Percentiles rank a stretch among this genome's conserved stretches.
These are phyloP conservation scores for Suhomyces wounanorum DNA, from an alignment of 1,139 yeast genomes.

Conservation along the genomic window DNA sequence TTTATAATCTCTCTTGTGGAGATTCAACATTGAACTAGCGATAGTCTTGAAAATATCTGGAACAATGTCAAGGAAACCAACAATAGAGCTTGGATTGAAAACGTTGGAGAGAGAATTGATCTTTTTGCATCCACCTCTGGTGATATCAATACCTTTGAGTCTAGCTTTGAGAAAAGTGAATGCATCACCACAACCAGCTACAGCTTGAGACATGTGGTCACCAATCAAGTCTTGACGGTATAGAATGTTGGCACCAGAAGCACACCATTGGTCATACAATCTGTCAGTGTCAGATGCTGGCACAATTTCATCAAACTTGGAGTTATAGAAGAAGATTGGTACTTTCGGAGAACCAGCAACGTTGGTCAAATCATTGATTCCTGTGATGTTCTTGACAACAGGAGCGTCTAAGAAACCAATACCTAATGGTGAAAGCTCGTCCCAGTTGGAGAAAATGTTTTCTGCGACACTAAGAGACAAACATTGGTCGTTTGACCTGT, in stretches of 20 bases:
- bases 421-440: conserved; percentile 1
- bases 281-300: conserved; percentile 17
- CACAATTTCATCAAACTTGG: conserved; percentile 27
- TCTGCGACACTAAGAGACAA: background rate
- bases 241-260: conserved; percentile 17
- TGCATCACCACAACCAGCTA: conserved; percentile 22
- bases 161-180: conserved; percentile 17
- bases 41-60: conserved; percentile 1
- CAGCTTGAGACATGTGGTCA: conserved; percentile 20
- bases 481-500: background rate
- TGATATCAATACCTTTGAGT: background rate
- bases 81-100: background rate
- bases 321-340: conserved; percentile 40
- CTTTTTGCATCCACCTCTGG: conserved; percentile 7
- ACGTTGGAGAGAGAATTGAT: conserved; percentile 1
- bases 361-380: conserved; percentile 2
- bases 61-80: conserved; percentile 1
- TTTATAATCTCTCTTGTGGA: background rate
- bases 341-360: conserved; percentile 25
- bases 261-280: conserved; percentile 20
- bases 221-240: conserved; percentile 20
- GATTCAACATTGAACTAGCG: background rate
- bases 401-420: background rate
- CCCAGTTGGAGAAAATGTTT: background rate
- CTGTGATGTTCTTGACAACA: conserved; percentile 5